These are phyloP conservation scores for Parafenestella ontariensis DNA, from an alignment of 2,329 filamentous ascomycete species.

Conservation along the genomic window DNA sequence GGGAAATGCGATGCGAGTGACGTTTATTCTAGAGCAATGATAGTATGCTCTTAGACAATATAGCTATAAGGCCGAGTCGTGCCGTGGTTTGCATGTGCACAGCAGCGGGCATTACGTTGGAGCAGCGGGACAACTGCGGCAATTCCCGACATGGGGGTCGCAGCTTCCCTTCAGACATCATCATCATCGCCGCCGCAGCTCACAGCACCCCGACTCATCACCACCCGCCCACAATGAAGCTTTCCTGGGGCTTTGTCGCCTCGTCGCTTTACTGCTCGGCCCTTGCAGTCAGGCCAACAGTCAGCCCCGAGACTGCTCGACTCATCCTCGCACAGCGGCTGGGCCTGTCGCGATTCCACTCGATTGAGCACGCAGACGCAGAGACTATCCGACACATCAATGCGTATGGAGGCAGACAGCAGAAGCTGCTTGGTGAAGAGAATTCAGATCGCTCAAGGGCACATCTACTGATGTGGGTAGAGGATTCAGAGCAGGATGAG, in stretches of 20 bases:
- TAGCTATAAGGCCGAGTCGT: background rate
- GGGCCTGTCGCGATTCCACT: conserved; percentile 58
- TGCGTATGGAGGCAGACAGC: conserved; percentile 51
- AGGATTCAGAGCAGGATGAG: conserved; percentile 46
- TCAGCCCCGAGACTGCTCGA: conserved; percentile 55
- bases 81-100: background rate
- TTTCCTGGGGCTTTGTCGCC: conserved; percentile 48
- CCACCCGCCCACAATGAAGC: conserved; percentile 52
- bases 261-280: conserved; percentile 51
- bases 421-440: conserved; percentile 50
- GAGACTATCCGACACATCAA: conserved; percentile 56
- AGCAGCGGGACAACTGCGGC: conserved; percentile 16
- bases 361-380: conserved; percentile 49
- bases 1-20: background rate
- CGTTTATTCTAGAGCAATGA: background rate
- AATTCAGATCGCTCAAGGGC: conserved; percentile 26
- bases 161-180: conserved; percentile 30
- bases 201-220: conserved; percentile 25
- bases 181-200: conserved; percentile 27
- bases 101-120: background rate
- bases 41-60: background rate
- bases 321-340: conserved; percentile 60
- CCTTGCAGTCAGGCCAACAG: conserved; percentile 39
- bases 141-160: conserved; percentile 18
- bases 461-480: conserved; percentile 50